Percentiles rank a stretch among this genome's conserved stretches.
Evolutionary conservation across 129 eudicot species (phyloP).

Genomic region (Flaveria linearis): DNA sequence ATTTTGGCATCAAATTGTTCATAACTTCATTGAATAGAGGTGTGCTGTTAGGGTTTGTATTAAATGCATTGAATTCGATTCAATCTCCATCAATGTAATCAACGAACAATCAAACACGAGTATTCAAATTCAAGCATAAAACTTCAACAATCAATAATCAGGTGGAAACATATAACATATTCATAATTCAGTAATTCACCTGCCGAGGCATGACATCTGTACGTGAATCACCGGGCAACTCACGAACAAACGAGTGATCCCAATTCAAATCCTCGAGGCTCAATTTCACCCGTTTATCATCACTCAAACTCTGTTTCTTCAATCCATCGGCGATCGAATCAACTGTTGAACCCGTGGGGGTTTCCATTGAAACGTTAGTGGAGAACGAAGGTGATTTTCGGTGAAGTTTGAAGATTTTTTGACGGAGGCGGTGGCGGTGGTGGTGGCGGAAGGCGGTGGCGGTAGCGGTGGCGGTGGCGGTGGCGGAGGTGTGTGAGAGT

Average conservation of each 20-base stretch:
- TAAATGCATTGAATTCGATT: constrained; percentile 4
- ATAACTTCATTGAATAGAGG: background rate
- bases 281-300: constrained; percentile 40
- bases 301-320: constrained; percentile 51
- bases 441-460: constrained; percentile 31
- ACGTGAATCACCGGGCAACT: constrained; percentile 88
- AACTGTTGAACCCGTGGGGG: constrained; percentile 30
- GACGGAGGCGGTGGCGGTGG: constrained; percentile 35
- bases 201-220: constrained; percentile 71
- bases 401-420: constrained; percentile 26
- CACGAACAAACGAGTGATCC: constrained; percentile 92
- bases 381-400: constrained; percentile 23
- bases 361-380: constrained; percentile 44
- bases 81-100: background rate
- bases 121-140: no score
- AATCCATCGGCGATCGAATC: constrained; percentile 59
- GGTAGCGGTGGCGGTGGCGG: constrained; percentile 42
- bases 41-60: background rate
- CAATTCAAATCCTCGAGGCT: constrained; percentile 77
- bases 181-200: constrained; percentile 39
- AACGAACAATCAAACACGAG: no score
- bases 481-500: constrained; percentile 36
- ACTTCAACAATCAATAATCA: background rate
- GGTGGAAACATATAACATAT: no score
- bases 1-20: no score